phyloP scores from a whole-genome alignment of 2,329 filamentous ascomycete species.

The Fusarium lyarnte region DNA sequence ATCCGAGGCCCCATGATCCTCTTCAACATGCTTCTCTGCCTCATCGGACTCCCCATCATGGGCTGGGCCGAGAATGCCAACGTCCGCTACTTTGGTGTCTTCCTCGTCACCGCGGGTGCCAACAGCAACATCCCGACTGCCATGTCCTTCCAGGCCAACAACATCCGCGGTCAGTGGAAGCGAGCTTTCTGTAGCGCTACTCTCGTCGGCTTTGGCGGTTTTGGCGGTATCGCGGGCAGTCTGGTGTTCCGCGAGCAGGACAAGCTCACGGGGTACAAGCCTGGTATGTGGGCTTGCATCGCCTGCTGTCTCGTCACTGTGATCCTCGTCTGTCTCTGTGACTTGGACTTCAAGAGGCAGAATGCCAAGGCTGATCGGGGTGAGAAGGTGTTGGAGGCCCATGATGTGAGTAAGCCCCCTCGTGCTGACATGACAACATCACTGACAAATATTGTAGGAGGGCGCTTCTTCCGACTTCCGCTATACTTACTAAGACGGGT shows the following conservation, averaged over 20 bases:
- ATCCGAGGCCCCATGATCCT: slow-evolving; percentile 73
- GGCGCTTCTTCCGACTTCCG: slow-evolving; percentile 45
- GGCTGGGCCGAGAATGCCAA: slow-evolving; percentile 67
- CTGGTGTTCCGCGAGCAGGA: slow-evolving; percentile 75
- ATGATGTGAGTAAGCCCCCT: slow-evolving; percentile 55
- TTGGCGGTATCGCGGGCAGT: slow-evolving; percentile 81
- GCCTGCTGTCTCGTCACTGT: slow-evolving; percentile 59
- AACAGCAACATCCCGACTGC: slow-evolving; percentile 80
- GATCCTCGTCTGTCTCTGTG: slow-evolving; percentile 55
- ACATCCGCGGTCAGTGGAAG: slow-evolving; percentile 90
- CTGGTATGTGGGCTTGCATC: slow-evolving; percentile 66
- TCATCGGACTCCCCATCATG: slow-evolving; percentile 78
- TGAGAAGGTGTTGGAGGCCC: slow-evolving; percentile 61
- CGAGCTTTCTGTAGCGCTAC: slow-evolving; percentile 81
- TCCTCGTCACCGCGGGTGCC: slow-evolving; percentile 78
- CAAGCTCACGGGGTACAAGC: slow-evolving; percentile 59
- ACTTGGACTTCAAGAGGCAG: slow-evolving; percentile 53
- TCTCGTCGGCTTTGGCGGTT: slow-evolving; percentile 78
- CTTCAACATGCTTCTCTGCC: slow-evolving; percentile 70
- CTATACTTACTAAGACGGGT: slow-evolving; percentile 46
- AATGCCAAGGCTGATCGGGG: slow-evolving; percentile 64
- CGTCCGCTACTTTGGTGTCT: slow-evolving; percentile 78
- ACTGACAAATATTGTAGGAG: slow-evolving; percentile 37
- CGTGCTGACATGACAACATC: neutral
- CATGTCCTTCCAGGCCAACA: slow-evolving; percentile 87